Evolutionary conservation across 139 green algal genomes (phyloP).

Genomic region (Haematococcus sp.): DNA sequence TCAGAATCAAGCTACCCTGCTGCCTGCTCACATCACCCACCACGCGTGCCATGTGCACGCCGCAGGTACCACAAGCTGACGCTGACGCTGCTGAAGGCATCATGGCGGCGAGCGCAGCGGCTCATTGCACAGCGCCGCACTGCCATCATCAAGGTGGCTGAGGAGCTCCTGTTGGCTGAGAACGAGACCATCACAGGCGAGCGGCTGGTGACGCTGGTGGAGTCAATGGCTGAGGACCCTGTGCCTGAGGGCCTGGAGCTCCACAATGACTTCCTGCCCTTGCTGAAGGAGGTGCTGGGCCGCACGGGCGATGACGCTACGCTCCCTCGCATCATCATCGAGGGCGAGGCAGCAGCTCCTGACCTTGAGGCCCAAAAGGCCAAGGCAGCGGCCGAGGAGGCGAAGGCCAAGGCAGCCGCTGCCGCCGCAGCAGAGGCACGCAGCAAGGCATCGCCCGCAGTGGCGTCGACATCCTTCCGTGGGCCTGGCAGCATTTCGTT

Average conservation of each 20-base stretch:
- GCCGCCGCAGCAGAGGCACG: not conserved
- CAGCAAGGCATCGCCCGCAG: not conserved
- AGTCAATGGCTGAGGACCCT: conserved; percentile 33
- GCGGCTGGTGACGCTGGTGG: conserved; percentile 50
- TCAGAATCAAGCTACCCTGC: too few species aligned
- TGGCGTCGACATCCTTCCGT: not conserved
- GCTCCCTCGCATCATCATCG: conserved; percentile 27
- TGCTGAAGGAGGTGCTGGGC: conserved; percentile 55
- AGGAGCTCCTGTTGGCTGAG: conserved; percentile 39
- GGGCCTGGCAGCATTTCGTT: not conserved
- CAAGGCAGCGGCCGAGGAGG: not conserved
- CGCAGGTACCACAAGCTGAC: conserved; percentile 51
- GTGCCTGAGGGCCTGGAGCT: conserved; percentile 13
- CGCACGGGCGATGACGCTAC: not conserved
- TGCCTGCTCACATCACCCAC: not conserved
- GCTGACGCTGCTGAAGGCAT: conserved; percentile 54
- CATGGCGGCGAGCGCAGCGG: conserved; percentile 39
- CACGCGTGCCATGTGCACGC: not conserved
- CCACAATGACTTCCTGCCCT: conserved; percentile 46
- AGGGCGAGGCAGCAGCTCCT: conserved; percentile 6
- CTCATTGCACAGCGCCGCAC: conserved; percentile 33
- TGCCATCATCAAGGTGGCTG: conserved; percentile 46
- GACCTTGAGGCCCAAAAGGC: not conserved
- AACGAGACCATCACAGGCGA: conserved; percentile 40
- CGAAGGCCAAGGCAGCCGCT: not conserved